Conservation (phyloP, 768 basidiomycete genomes). For the Kondoa subrosea region DNA sequence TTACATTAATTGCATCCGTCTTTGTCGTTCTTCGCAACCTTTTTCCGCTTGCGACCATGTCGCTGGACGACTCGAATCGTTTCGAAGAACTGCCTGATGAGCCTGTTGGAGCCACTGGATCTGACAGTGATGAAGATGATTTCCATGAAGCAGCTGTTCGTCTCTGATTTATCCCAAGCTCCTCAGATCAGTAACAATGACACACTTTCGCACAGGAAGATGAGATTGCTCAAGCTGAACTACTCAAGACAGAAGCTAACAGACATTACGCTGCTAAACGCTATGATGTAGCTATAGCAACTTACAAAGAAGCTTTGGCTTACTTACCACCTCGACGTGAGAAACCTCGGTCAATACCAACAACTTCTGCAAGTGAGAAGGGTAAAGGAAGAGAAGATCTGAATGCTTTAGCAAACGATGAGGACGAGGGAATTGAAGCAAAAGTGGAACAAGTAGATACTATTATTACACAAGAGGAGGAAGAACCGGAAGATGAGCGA, state of each 20-base stretch:
- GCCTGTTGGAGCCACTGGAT: neutral
- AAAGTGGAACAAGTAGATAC: conserved; percentile 5
- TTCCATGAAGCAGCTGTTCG: neutral
- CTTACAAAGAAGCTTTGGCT: conserved; percentile 16
- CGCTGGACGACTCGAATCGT: neutral
- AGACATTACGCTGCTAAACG: conserved; percentile 12
- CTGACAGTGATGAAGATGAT: neutral
- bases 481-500: conserved; percentile 14
- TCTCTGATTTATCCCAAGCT: neutral
- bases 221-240: conserved; percentile 13
- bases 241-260: conserved; percentile 14
- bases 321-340: conserved; percentile 6
- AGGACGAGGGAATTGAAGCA: conserved; percentile 5
- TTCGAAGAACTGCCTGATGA: conserved; percentile 7
- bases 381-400: conserved; percentile 13
- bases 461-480: neutral
- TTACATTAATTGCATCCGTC: too few species aligned
- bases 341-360: neutral
- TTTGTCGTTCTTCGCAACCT: too few species aligned
- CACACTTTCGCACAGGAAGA: conserved; percentile 11
- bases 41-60: neutral
- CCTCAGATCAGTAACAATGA: neutral
- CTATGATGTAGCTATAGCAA: conserved; percentile 11
- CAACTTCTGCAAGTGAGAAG: conserved; percentile 6
- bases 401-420: neutral